These are phyloP conservation scores for Turnera subulata DNA, from an alignment of 345 rosid genomes.

Conservation along the genomic window DNA sequence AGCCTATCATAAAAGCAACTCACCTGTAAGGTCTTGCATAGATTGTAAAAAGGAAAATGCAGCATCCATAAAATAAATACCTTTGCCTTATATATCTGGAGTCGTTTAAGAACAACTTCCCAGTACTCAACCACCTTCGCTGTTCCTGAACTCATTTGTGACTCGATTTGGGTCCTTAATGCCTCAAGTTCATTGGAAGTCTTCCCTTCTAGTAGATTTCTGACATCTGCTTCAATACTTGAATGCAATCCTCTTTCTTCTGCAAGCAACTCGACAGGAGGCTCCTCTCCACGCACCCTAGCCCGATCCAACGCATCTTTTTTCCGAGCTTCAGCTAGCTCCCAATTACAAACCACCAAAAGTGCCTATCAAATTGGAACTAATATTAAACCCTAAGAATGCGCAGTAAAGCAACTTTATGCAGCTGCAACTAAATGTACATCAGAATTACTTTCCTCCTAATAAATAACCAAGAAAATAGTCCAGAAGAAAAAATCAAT, in stretches of 20 bases:
- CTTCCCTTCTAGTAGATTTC: slow-evolving; percentile 72
- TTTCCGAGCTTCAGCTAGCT: slow-evolving; percentile 83
- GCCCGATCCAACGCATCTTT: slow-evolving; percentile 89
- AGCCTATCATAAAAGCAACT: slow-evolving; percentile 50
- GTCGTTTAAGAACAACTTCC: slow-evolving; percentile 92
- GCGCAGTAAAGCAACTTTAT: background rate
- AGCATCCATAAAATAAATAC: slow-evolving; percentile 28
- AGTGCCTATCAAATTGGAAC: slow-evolving; percentile 57
- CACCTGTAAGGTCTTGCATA: slow-evolving; percentile 7
- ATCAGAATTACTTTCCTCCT: background rate
- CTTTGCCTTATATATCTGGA: slow-evolving; percentile 92
- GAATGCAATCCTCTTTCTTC: slow-evolving; percentile 94
- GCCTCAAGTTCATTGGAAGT: slow-evolving; percentile 66
- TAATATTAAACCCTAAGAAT: background rate
- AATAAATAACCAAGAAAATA: background rate
- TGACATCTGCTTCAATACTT: slow-evolving; percentile 80
- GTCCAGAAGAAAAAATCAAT: too few relatives aligned
- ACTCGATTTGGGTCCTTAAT: slow-evolving; percentile 62
- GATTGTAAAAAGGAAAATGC: background rate
- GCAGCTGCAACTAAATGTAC: background rate
- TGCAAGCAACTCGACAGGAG: slow-evolving; percentile 86
- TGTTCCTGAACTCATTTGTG: slow-evolving; percentile 78
- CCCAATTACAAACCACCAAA: slow-evolving; percentile 88
- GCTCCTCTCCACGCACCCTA: slow-evolving; percentile 90
- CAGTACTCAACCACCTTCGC: slow-evolving; percentile 97